Evolutionary conservation across 139 green algal species (phyloP), one percentile per base, ranked within the genome.

Genomic region (Zygnema circumcarinatum): DNA sequence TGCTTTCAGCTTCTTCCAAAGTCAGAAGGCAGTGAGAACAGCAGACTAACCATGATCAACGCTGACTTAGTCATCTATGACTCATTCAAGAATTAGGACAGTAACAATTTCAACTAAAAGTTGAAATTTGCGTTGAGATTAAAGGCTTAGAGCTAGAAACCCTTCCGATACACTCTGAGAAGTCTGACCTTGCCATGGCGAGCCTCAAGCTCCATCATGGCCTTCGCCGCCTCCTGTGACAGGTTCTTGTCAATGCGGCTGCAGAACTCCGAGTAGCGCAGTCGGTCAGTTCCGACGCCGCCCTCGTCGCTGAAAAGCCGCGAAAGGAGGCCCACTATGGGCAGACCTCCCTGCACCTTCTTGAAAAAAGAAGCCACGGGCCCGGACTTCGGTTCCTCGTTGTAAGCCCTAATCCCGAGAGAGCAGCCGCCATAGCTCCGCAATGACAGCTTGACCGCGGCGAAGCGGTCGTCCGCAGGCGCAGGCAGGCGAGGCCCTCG

Each of bases 291-390:
- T 22, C 84, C 84, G 1, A 89, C 84, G 1, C 84, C 84, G 7
- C 84, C 84, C 20, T 89, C 84, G 76, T 85, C 84, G 16, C 38
- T 88, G 38, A 88, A 38, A 36, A 89, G 42, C 16, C 84, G 42
- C 25, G 84, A 89, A 20, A 89, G 16, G 2, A 89, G 79, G 25
- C 84, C 84, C 33, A 89, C 76, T 21, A 89, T 47, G 3, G 84
- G 84, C 41, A 89, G 36, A 21, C 32, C 75, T 41, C 84, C 84
- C 47, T 76, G 42, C 22, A 86, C 21, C 22, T 72, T 33, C 33
- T 32, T 33, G 7, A 89, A 33, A 41, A 89, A 86, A 16, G 32
- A 47, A 39, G 31, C 83, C 29, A 88, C n/a, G n/a, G 80, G 25
- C 2, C 80, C 80, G 21, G 67, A 36, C 2, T 84, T 84, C 16